phyloP scores from a whole-genome alignment of 768 basidiomycete species.

The Tricholoma flavovirens region DNA sequence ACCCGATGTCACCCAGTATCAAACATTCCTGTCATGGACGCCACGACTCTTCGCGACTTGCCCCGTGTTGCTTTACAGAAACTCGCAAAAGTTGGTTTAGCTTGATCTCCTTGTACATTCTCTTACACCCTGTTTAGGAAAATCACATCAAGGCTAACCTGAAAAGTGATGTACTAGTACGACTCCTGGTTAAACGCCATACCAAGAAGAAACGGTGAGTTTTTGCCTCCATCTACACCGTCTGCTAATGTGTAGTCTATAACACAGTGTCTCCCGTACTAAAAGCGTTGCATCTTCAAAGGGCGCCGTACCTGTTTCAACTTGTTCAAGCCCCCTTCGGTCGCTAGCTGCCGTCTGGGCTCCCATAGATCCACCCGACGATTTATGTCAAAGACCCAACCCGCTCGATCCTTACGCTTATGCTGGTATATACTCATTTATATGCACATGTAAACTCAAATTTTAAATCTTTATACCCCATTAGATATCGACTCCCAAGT shows the following conservation, averaged over 20 bases:
- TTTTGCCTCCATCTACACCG: neutral
- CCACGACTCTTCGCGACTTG: constrained; percentile 5
- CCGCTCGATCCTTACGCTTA: neutral
- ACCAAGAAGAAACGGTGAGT: neutral
- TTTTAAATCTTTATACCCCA: neutral
- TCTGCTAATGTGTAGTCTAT: neutral
- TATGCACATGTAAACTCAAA: neutral
- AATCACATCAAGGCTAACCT: constrained; percentile 16
- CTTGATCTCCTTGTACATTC: neutral
- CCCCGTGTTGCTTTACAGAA: constrained; percentile 13
- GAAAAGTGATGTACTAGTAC: constrained; percentile 14
- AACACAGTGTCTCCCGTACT: neutral
- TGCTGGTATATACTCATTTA: neutral
- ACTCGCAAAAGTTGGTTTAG: constrained; percentile 12
- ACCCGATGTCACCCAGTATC: neutral
- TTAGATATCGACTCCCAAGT: neutral
- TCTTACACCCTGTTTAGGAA: constrained; percentile 9
- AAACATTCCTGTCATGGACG: constrained; percentile 1
- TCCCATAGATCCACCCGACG: neutral
- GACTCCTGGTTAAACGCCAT: constrained; percentile 10
- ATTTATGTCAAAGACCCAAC: neutral
- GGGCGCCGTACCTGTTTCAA: neutral
- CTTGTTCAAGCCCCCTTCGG: neutral
- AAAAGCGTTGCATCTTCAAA: neutral
- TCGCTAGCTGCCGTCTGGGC: neutral